Conservation (phyloP, 169 alveolate genomes). For the Eimeria falciformis region DNA sequence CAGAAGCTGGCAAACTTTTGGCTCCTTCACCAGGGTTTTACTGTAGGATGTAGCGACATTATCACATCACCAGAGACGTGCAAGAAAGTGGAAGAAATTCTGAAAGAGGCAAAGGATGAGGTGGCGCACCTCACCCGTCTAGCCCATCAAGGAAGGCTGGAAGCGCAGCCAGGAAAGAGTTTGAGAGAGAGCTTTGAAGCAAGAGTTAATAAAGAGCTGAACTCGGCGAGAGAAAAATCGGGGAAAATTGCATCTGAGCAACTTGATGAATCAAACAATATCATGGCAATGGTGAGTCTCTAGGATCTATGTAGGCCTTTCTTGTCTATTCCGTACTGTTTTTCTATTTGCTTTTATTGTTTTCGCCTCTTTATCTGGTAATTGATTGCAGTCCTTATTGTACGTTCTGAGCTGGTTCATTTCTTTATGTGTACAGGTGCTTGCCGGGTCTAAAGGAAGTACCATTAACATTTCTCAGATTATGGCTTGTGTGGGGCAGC, state of each 20-base stretch:
- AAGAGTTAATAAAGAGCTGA: slow-evolving; percentile 95
- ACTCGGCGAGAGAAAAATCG: slow-evolving; percentile 81
- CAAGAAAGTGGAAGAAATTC: slow-evolving; percentile 91
- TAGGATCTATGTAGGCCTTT: neutral
- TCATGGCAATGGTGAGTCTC: slow-evolving; percentile 97
- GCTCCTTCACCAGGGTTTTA: slow-evolving; percentile 97
- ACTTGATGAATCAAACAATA: slow-evolving; percentile 95
- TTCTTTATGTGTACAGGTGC: slow-evolving; percentile 57
- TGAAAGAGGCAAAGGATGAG: slow-evolving; percentile 84
- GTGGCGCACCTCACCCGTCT: slow-evolving; percentile 84
- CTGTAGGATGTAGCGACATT: slow-evolving; percentile 99
- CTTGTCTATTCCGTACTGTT: no score
- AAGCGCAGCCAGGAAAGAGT: slow-evolving; percentile 99
- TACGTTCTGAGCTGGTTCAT: neutral
- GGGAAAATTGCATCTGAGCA: slow-evolving; percentile 95
- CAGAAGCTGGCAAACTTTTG: slow-evolving; percentile 96
- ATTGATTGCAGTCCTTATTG: no score
- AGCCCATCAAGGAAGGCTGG: slow-evolving; percentile 97
- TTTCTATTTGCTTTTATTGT: no score
- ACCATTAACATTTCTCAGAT: slow-evolving; percentile 97
- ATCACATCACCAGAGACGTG: slow-evolving; percentile 95
- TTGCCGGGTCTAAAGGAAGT: slow-evolving; percentile 98
- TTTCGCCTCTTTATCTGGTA: no score
- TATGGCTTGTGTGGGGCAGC: slow-evolving; percentile 99
- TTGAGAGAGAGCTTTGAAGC: slow-evolving; percentile 98